These are phyloP conservation scores for Scleroderma bovista DNA, from an alignment of 768 basidiomycete genomes.

Conservation along the genomic window DNA sequence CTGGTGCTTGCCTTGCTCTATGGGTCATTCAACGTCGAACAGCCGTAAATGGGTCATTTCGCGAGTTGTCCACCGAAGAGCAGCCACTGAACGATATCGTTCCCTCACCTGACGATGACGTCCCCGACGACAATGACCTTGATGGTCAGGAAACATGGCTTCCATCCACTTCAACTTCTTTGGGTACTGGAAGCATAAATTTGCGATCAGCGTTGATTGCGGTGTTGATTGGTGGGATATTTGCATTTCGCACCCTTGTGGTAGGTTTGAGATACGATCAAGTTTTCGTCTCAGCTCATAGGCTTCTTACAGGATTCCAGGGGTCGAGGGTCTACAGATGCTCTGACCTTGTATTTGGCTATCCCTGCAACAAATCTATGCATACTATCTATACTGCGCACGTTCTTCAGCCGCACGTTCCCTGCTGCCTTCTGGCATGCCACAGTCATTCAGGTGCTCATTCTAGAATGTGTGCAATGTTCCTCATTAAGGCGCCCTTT, in stretches of 20 bases:
- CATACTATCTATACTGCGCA: conserved; percentile 14
- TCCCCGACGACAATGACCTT: conserved; percentile 1
- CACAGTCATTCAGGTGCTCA: conserved; percentile 29
- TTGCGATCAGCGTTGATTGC: conserved; percentile 10
- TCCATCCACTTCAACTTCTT: background rate
- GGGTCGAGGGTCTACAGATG: conserved; percentile 14
- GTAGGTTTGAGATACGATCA: conserved; percentile 13
- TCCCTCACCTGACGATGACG: conserved; percentile 4
- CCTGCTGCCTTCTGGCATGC: conserved; percentile 26
- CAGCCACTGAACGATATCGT: conserved; percentile 5
- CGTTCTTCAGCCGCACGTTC: conserved; percentile 15
- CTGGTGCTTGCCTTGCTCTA: conserved; percentile 9
- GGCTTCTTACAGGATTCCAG: conserved; percentile 14
- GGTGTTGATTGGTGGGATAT: conserved; percentile 10
- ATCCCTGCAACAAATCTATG: conserved; percentile 18
- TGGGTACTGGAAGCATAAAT: conserved; percentile 4
- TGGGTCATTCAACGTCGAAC: conserved; percentile 7
- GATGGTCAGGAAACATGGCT: conserved; percentile 4
- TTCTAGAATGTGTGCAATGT: background rate
- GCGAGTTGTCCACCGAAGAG: conserved; percentile 2
- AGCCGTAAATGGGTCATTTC: background rate
- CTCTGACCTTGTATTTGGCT: conserved; percentile 17
- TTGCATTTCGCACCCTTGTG: conserved; percentile 9
- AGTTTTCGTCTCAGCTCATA: background rate
- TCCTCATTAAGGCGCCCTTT: conserved; percentile 3